Evolutionary conservation across 2,329 filamentous ascomycete species (phyloP), one percentile per base, ranked within the genome.

Genomic region (Colletotrichum costaricense): DNA sequence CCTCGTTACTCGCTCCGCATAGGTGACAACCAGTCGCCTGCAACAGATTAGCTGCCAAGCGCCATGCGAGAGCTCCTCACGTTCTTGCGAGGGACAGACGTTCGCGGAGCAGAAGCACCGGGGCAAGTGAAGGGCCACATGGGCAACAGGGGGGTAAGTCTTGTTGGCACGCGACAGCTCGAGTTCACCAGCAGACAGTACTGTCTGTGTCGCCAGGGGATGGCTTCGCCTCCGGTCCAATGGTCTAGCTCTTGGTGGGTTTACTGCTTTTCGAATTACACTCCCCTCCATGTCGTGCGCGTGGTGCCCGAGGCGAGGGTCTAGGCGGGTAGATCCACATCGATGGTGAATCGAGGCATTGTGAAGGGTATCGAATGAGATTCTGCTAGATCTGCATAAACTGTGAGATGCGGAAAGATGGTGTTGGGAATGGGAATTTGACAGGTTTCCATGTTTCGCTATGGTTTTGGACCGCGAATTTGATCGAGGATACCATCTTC

Each of bases 211-310:
- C 58, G 58, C 33, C 8, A 26, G 4, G 49, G 7, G n/a, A 14
- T n/a, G 46, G 22, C 22, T 49, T 16, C 49, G 57, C 35, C 69
- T 24, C 49, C 26, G 30, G 24, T 42, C n/a, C 5, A 22, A 9
- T 24, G 59, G 19, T 9, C 19, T n/a, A n/a, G 42, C 22, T 42
- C 35, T 46, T 12, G 28, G 46, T 57, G 26, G 60, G 56, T 49
- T 62, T 52, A 55, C 38, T 38, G 33, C 35, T 11, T 19, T n/a
- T 24, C 19, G 16, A 38, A 26, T 16, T 14, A 33, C 71, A 71
- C 71, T 62, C 67, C 67, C 60, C 67, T 73, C 60, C 71, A 70
- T 56, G 56, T 57, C 14, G 55, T 62, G 35, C 35, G 55, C 49
- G 28, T 26, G 46, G 5, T 72, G 14, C 28, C 70, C 65, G 28